phyloP scores from a whole-genome alignment of 148 eudicot genomes.

The Rhododendron kiyosumense region DNA sequence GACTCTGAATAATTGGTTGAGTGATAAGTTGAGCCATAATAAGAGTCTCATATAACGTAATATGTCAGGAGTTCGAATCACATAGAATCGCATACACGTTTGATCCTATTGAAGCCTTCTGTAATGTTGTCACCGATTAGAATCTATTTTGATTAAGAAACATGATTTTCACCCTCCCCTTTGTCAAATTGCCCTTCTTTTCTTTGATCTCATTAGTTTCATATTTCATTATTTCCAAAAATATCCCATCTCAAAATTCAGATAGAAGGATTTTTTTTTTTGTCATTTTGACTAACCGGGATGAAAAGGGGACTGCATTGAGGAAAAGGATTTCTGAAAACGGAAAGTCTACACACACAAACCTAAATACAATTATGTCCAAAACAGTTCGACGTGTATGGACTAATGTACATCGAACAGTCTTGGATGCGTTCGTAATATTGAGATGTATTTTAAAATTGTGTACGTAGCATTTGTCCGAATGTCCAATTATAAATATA shows the following conservation, averaged over 20 bases:
- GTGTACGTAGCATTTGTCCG: neutral
- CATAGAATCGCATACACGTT: neutral
- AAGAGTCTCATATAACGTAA: neutral
- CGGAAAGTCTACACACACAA: neutral
- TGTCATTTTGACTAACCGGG: too few species aligned
- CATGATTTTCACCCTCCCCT: neutral
- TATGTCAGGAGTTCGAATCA: neutral
- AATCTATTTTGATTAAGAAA: neutral
- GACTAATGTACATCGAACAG: neutral
- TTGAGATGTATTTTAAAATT: neutral
- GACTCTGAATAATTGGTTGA: neutral
- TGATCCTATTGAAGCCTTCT: too few species aligned
- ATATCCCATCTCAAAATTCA: too few species aligned
- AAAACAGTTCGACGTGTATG: too few species aligned
- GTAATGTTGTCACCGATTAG: neutral
- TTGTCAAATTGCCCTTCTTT: too few species aligned
- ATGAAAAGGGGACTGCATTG: too few species aligned
- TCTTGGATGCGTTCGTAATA: rapidly evolving
- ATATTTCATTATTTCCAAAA: too few species aligned
- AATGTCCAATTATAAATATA: neutral
- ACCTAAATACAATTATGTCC: rapidly evolving
- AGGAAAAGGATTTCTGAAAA: too few species aligned
- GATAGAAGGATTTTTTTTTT: too few species aligned
- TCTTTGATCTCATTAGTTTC: too few species aligned
- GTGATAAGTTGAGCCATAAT: neutral